Evolutionary conservation across 176 grass and related monocot genomes (phyloP).

Genomic region (Oryza glaberrima): DNA sequence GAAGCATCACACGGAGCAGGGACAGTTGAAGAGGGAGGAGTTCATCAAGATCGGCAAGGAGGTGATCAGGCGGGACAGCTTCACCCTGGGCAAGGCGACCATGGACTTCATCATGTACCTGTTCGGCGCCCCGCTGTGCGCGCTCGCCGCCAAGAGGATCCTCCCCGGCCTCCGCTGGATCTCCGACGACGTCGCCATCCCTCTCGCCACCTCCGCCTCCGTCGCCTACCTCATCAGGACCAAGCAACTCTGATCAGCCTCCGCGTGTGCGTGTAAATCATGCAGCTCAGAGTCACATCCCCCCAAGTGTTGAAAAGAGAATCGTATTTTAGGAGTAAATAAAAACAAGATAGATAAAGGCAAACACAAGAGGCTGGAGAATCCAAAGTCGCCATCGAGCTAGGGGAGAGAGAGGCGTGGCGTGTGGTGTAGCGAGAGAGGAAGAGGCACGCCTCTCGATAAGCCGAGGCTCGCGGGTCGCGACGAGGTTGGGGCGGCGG

Average conservation of each 20-base stretch:
- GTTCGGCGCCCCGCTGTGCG: constrained; percentile 51
- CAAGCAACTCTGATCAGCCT: constrained; percentile 45
- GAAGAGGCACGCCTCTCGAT: background rate
- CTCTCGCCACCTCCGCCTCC: constrained; percentile 52
- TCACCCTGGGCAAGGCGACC: constrained; percentile 48
- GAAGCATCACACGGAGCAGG: constrained; percentile 23
- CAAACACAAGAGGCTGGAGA: background rate
- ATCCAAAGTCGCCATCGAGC: background rate
- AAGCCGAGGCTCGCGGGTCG: too few relatives aligned
- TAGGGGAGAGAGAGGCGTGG: too few relatives aligned
- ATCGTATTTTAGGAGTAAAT: background rate
- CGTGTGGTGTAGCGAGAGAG: background rate
- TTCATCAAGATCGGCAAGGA: constrained; percentile 43
- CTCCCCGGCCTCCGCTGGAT: constrained; percentile 54
- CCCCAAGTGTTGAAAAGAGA: background rate
- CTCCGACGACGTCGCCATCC: constrained; percentile 65
- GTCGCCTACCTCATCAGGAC: constrained; percentile 45
- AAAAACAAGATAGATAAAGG: background rate
- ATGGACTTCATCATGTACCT: constrained; percentile 20
- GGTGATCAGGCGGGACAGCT: constrained; percentile 29
- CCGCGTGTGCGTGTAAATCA: too few relatives aligned
- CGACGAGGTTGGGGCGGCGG: background rate
- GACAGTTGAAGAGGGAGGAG: constrained; percentile 25
- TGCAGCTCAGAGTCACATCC: too few relatives aligned
- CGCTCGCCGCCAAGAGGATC: constrained; percentile 43